Percentiles rank a stretch among this genome's conserved stretches.
phyloP scores from a whole-genome alignment of 1,284 basidiomycete species.

The Heterobasidion irregulare region DNA sequence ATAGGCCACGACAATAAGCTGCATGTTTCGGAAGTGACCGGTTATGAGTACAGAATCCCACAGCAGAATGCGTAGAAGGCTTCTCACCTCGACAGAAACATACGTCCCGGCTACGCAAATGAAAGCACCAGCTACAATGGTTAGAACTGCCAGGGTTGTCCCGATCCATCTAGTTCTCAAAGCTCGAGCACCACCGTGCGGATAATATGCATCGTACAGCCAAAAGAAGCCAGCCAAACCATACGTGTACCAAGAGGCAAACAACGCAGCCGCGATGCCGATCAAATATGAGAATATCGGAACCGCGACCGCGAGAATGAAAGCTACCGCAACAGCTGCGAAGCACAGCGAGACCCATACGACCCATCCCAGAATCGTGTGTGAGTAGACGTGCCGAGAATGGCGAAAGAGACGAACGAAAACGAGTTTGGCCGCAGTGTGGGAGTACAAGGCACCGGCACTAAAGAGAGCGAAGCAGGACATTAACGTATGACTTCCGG shows the following conservation, averaged over 20 bases:
- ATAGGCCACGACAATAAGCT: slow-evolving; percentile 45
- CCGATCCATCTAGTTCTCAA: slow-evolving; percentile 24
- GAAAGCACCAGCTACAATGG: slow-evolving; percentile 40
- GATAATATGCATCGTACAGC: slow-evolving; percentile 40
- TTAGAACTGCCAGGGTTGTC: slow-evolving; percentile 30
- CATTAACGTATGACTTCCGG: background rate
- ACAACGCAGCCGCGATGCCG: slow-evolving; percentile 44
- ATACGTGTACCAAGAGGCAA: slow-evolving; percentile 52
- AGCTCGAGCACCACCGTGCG: slow-evolving; percentile 26
- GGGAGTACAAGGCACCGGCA: slow-evolving; percentile 37
- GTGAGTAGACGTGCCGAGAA: slow-evolving; percentile 45
- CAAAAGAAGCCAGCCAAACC: slow-evolving; percentile 50
- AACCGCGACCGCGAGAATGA: slow-evolving; percentile 46
- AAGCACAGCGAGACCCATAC: slow-evolving; percentile 44
- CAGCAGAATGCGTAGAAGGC: background rate
- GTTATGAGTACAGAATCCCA: background rate
- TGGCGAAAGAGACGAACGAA: slow-evolving; percentile 56
- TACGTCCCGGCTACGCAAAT: slow-evolving; percentile 48
- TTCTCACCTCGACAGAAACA: slow-evolving; percentile 38
- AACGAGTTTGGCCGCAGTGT: slow-evolving; percentile 50
- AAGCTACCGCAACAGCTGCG: slow-evolving; percentile 34
- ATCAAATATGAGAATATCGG: slow-evolving; percentile 49
- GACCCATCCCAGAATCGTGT: slow-evolving; percentile 50
- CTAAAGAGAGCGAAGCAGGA: slow-evolving; percentile 16
- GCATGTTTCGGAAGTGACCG: background rate